Base-by-base conservation (phyloP, 352 stramenopile genomes). In the Stramenopiles sp. region DNA sequence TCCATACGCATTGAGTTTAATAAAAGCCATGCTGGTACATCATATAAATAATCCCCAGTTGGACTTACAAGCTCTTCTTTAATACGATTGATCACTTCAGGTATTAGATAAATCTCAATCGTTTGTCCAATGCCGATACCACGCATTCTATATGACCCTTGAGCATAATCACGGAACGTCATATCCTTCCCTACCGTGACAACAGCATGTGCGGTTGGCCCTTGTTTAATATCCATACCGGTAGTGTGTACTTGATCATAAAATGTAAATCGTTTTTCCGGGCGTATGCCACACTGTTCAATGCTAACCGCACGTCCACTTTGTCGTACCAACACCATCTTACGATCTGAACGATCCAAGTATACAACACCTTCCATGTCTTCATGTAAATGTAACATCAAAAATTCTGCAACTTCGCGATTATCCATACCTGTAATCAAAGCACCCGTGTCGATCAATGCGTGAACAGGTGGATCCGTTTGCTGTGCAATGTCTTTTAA, bases 1-100 rank as follows among this genome's bases (percentile, higher is more conserved):
- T 99, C 97, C 81, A 96, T 98, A 31, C 95, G 94, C 94, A 99
- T 99, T 81, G 95, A 98, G 87, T 99, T 99, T 76, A 99, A 92
- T 77, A 97, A 91, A 32, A 99, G 88, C 96, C 96, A 99, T 0
- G 90, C 90, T 0, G 89, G 87, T 30, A 94, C 89, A 1, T 91
- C 81, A n/a, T 91, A 79, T 32, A 92, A 83, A 74, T 90, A 93
- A 32, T 86, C 86, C n/a, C 0, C 86, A 43, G 1, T 78, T 27
- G 0, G 77, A 63, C n/a, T 80, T 43, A 83, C 82, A 80, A 92
- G 86, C 53, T 93, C 89, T 69, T 93, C 87, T 1, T 85, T 85
- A 81, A 94, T 94, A 4, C 88, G 87, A 32, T 93, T 92, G 79
- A 93, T 86, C 1, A 97, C 91, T 82, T 97, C 92, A 0, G 92